Evolutionary conservation across 2,329 filamentous ascomycete species (phyloP), one percentile per base, ranked within the genome.

Genomic region (Tolypocladium tropicale): DNA sequence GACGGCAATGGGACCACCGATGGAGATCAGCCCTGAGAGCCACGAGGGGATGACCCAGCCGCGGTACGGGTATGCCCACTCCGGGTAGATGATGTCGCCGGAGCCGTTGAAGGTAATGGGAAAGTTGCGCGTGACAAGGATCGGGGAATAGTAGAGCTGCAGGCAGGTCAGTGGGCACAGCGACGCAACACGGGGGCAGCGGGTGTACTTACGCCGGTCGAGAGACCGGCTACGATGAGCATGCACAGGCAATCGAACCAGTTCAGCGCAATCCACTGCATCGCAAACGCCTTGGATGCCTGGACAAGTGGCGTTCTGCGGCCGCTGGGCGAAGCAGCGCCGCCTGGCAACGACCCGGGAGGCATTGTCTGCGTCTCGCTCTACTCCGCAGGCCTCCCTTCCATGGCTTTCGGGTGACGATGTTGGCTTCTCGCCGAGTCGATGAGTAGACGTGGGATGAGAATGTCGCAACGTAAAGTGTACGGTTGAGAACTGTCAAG

Each of bases 31-130:
- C 0, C 79, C 82, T 0, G 82, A 80, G 0, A 78, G 69, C 74
- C 76, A 82, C 48, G 84, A 81, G 0, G 83, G 77, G 12, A 88
- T 70, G 59, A 85, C 81, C 69, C 84, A 82, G 32, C 80, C 77
- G 54, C 84, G 80, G 53, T 82, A 70, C 3, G 84, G 83, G 61
- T 88, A 88, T 9, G 84, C 82, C 64, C 85, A 82, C 54, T 85
- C 64, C 0, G 84, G 84, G 60, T 83, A 78, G 52, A 88, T 78
- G 57, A 88, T 77, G 61, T 86, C 78, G 56, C 82, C 81, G 28
- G 84, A 78, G 6, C 70, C 65, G 55, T 64, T 60, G 62, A 85
- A 85, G 51, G 76, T 78, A 57, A 88, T 73, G 39, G 84, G 82
- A 64, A 88, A 88, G 12, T 77, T 83, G 33, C 83, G 76, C 4